Evolutionary conservation across 2,329 filamentous ascomycete species (phyloP).

Genomic region (Diaporthe citri): DNA sequence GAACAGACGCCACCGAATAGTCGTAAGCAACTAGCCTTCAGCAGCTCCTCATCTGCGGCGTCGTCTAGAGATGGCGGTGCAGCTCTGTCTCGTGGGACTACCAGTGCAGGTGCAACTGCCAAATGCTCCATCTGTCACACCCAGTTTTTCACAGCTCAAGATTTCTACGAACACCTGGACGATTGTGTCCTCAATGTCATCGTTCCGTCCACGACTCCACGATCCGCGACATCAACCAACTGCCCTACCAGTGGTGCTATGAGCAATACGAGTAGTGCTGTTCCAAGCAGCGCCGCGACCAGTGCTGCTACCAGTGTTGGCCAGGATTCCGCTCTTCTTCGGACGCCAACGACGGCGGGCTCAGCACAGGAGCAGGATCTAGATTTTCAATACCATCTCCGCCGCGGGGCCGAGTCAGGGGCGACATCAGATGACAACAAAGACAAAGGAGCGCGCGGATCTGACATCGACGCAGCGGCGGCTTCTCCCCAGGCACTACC

Average conservation of each 20-base stretch:
- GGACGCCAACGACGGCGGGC: conserved; percentile 46
- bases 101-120: conserved; percentile 68
- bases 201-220: conserved; percentile 58
- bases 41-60: conserved; percentile 19
- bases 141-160: conserved; percentile 85
- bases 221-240: conserved; percentile 44
- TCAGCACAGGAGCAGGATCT: conserved; percentile 43
- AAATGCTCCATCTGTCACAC: conserved; percentile 92
- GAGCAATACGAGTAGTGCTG: conserved; percentile 29
- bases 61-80: conserved; percentile 9
- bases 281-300: conserved; percentile 18
- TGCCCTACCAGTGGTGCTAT: conserved; percentile 32
- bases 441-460: background rate
- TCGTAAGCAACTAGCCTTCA: conserved; percentile 67
- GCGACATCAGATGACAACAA: conserved; percentile 12
- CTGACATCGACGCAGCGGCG: background rate
- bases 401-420: background rate
- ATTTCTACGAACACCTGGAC: conserved; percentile 96
- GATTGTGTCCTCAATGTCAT: conserved; percentile 73
- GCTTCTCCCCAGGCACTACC: background rate
- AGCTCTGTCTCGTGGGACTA: conserved; percentile 1
- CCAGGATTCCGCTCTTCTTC: conserved; percentile 44
- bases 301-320: conserved; percentile 36
- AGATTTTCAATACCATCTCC: background rate
- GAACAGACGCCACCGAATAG: conserved; percentile 95